phyloP scores from a whole-genome alignment of 2,329 filamentous ascomycete genomes.

The Thelonectria blattea region DNA sequence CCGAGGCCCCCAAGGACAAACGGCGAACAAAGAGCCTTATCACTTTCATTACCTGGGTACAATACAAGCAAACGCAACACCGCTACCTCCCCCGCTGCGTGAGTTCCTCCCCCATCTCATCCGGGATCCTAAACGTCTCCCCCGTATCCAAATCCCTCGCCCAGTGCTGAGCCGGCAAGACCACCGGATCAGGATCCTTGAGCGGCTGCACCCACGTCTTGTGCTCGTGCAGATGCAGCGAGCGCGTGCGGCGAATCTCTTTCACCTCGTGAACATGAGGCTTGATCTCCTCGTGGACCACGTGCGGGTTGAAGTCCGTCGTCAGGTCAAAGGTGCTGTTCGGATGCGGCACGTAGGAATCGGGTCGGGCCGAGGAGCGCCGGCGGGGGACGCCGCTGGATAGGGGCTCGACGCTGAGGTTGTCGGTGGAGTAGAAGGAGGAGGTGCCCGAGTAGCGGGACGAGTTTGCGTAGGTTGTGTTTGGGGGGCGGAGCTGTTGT shows the following conservation, averaged over 20 bases:
- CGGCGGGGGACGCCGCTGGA: background rate
- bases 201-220: conserved; percentile 33
- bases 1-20: too few species aligned
- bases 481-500: background rate
- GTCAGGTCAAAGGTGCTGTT: background rate
- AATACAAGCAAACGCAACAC: background rate
- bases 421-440: background rate
- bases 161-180: conserved; percentile 33
- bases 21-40: too few species aligned
- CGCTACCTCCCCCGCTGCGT: conserved; percentile 2
- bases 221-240: conserved; percentile 35
- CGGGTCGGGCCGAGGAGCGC: too few species aligned
- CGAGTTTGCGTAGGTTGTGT: background rate
- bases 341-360: background rate
- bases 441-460: background rate
- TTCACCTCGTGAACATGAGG: conserved; percentile 33
- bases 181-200: conserved; percentile 28
- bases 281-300: conserved; percentile 13
- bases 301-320: background rate
- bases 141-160: conserved; percentile 33
- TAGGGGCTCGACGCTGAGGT: background rate
- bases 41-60: too few species aligned
- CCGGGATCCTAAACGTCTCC: conserved; percentile 37
- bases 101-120: conserved; percentile 26
- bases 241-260: conserved; percentile 29